phyloP scores from a whole-genome alignment of 495 filamentous ascomycete genomes.

The Eremomyces bilateralis region DNA sequence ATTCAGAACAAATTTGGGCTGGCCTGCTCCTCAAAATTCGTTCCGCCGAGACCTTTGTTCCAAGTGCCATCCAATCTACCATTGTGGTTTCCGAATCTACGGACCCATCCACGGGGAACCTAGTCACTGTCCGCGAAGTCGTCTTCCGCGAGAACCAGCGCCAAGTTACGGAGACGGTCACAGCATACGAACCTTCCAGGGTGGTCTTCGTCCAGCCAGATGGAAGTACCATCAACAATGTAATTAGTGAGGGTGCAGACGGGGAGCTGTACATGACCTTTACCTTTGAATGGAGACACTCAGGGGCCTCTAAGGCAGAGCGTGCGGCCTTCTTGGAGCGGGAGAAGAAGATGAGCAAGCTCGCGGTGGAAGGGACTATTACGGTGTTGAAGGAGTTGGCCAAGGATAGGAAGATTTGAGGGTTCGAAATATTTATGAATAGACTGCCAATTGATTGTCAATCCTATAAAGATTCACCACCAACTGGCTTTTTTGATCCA shows the following conservation, averaged over 20 bases:
- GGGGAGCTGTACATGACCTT: constrained; percentile 32
- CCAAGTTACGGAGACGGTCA: constrained; percentile 1
- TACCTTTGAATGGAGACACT: constrained; percentile 29
- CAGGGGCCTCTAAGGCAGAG: constrained; percentile 17
- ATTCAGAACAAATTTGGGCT: constrained; percentile 26
- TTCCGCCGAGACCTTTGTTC: constrained; percentile 28
- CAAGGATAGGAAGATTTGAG: constrained; percentile 14
- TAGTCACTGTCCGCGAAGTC: constrained; percentile 7
- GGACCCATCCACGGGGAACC: constrained; percentile 10
- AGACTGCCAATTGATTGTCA: too few species aligned
- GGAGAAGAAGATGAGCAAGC: constrained; percentile 14
- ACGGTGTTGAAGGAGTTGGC: constrained; percentile 18
- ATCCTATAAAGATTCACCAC: too few species aligned
- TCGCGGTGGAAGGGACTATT: constrained; percentile 21
- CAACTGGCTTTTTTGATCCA: too few species aligned
- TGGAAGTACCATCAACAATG: constrained; percentile 23
- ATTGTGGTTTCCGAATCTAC: constrained; percentile 11
- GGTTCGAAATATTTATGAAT: too few species aligned
- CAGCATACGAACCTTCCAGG: constrained; percentile 7
- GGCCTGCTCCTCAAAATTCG: constrained; percentile 29
- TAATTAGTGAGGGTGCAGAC: constrained; percentile 24
- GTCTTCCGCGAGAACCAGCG: constrained; percentile 11
- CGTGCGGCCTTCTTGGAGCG: constrained; percentile 11
- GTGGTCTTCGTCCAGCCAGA: constrained; percentile 17
- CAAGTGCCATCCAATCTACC: constrained; percentile 22